Evolutionary conservation across 2,329 filamentous ascomycete species (phyloP), one percentile per base, ranked within the genome.

Genomic region (Ophiostoma himal-ulmi): DNA sequence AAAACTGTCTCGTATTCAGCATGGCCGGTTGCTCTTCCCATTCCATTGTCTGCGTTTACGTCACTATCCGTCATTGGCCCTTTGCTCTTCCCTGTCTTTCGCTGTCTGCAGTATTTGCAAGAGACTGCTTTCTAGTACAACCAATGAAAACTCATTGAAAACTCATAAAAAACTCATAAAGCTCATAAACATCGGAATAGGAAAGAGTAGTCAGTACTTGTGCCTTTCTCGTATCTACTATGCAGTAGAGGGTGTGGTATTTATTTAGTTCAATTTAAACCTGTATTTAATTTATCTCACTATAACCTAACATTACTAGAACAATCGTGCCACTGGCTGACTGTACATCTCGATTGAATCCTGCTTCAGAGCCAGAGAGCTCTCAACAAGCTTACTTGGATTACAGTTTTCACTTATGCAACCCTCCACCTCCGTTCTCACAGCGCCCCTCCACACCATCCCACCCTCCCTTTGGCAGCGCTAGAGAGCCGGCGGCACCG

Each of bases 401-500:
- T 30, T 60, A 60, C 65, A 41, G n/a, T 41, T 44, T 67, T 48
- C n/a, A 17, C 34, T 22, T 14, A 66, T 37, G n/a, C n/a, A 36
- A 37, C 62, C 36, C 64, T 7, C 20, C 64, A 60, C 60, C 22
- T 70, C 69, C 64, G 39, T 57, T 54, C 34, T 20, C 52, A 54
- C 8, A 26, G 20, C 44, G 52, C 66, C 41, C 26, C 30, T 68
- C 22, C 26, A 68, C 41, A 68, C 26, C 41, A 62, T 68, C n/a
- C 48, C 44, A 48, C 30, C 48, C 57, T 36, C 69, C 67, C 44
- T 44, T 44, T 44, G 41, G 52, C 65, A 48, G 57, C 69, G 69
- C 69, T 66, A 68, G 65, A 57, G 37, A 41, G 66, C 66, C 67
- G 57, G 67, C 57, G 69, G 66, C 37, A 41, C 66, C 69, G 66